Evolutionary conservation across 805 yeast genomes (phyloP), one percentile per base, ranked within the genome.

Genomic region (Hanseniaspora pseudoguilliermondii): DNA sequence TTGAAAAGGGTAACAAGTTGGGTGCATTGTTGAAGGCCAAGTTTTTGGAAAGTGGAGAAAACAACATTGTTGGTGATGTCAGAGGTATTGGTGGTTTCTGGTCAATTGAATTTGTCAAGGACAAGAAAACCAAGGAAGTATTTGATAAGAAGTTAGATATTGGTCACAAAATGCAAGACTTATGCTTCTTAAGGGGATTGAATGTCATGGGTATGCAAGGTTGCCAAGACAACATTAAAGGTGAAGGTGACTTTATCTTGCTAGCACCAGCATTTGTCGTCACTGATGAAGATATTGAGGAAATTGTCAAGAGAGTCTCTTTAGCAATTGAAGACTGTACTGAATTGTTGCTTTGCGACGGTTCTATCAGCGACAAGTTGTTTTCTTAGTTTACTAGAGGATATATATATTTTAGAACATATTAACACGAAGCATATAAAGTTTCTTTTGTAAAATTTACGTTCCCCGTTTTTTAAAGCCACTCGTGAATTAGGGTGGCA

Each of bases 71-170:
- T 23, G 85, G 83, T 57, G 81, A 81, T 60, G 75, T 81, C 40
- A 74, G 86, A 66, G 86, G 86, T 55, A 69, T 78, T 57, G 85
- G 84, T 59, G 76, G 79, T 41, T 81, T 81, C 67, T 72, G 82
- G 75, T 71, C 80, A 5, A 62, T 81, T 48, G 85, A 81, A 65
- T 70, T 79, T 52, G 83, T 79, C 57, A 73, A 77, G 62, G 73
- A 80, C 62, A 75, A 72, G 59, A 65, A 62, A 18, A 75, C 83
- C 20, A 79, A 78, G 61, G 77, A 76, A 63, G 69, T 75, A 13
- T 77, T 78, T 58, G 72, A 69, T 36, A 65, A 69, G 43, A 62
- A 64, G 18, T 57, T 68, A 43, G 66, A 69, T 48, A 66, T 75
- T 41, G 77, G 74, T 36, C 66, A 69, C 51, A 61, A 65, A 34